Evolutionary conservation across 23 red algal species (phyloP), one percentile per base, ranked within the genome.

Genomic region (Gracilaria gracilis): DNA sequence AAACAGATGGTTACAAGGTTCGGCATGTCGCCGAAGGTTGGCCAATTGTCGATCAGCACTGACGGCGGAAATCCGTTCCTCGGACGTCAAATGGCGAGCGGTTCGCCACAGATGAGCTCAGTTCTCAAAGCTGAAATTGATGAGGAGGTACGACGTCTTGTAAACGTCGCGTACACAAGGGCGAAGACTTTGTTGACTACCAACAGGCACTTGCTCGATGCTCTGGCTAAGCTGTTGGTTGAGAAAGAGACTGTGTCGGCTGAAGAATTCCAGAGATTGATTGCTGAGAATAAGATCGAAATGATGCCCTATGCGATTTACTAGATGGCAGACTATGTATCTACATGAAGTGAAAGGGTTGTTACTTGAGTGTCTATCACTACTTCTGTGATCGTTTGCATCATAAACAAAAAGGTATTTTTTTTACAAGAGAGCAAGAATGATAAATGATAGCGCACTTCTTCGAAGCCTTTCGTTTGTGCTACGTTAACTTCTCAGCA

Each of bases 161-260:
- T 99, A 13, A 88, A 96, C 57, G 90, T 93, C 33, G 97, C 97
- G 38, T 99, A 99, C 83, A 88, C 67, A 33, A 87, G 93, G 27
- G 94, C 90, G 8, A 93, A 95, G 80, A 84, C 81, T 24, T 27
- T 96, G 49, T 86, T 99, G 15, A 88, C 61, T 4, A 88, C 85
- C 57, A 99, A 99, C 74, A 70, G 93, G 34, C 55, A 73, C 2
- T 79, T 99, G 27, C 88, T 99, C 64, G 94, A 99, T 67, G 82
- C 89, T 6, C 90, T 96, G 38, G 97, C 97, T 9, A 75, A 77
- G 2, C 54, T 95, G 77, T 84, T 99, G 46, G 81, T 99, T 29
- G 97, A 99, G 90, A 94, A 96, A 51, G 97, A 99, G 79, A 96
- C 94, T 32, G 95, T 99, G 14, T 92, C 94, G 8, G 74, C 97